These are phyloP conservation scores for Drechslerella dactyloides DNA, from an alignment of 2,329 filamentous ascomycete species.

Conservation along the genomic window DNA sequence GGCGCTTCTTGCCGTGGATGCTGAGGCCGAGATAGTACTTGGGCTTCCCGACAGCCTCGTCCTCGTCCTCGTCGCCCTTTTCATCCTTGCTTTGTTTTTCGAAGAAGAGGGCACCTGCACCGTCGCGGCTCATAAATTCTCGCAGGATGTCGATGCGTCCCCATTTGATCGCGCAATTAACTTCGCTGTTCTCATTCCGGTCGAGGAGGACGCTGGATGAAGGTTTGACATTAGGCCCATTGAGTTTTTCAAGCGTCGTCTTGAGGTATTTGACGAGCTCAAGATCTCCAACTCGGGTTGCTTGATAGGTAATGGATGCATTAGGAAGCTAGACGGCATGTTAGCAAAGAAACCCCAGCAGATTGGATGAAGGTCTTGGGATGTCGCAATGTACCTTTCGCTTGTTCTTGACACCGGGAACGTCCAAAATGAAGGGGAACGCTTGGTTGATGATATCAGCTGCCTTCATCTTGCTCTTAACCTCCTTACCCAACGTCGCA, in stretches of 20 bases:
- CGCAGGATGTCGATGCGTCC: constrained; percentile 51
- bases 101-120: constrained; percentile 49
- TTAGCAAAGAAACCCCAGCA: neutral
- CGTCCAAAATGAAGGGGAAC: constrained; percentile 52
- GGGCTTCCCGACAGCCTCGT: constrained; percentile 70
- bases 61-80: constrained; percentile 61
- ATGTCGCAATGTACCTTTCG: constrained; percentile 1
- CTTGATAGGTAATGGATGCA: constrained; percentile 22
- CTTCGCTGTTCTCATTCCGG: constrained; percentile 52
- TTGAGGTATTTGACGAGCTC: constrained; percentile 38
- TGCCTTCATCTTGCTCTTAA: constrained; percentile 29
- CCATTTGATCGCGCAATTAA: constrained; percentile 41
- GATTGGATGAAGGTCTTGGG: neutral
- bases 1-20: constrained; percentile 75
- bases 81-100: constrained; percentile 55
- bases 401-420: constrained; percentile 55
- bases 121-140: constrained; percentile 50
- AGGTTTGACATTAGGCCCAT: constrained; percentile 56
- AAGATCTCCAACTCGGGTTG: constrained; percentile 17
- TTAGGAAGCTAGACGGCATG: neutral
- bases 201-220: constrained; percentile 59
- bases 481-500: constrained; percentile 43
- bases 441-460: constrained; percentile 9
- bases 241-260: constrained; percentile 53
- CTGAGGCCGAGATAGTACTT: constrained; percentile 77